A percentile compares a stretch with the other conserved stretches of the same genome.
Evolutionary conservation across 768 basidiomycete genomes (phyloP).

Genomic region (Leccinum truebloodii): DNA sequence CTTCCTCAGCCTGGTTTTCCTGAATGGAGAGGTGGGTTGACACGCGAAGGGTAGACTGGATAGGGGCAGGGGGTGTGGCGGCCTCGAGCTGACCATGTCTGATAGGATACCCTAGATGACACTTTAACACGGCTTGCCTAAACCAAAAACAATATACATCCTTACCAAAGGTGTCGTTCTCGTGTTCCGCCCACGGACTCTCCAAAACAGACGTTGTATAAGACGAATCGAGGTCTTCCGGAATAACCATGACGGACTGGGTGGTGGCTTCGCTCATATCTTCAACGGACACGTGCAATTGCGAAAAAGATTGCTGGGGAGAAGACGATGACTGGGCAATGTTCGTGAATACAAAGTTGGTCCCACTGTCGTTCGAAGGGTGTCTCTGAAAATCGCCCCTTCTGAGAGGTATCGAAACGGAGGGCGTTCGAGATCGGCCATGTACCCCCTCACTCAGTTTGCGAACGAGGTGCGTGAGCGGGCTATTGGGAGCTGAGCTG

Average conservation of each 20-base stretch:
- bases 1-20: slow-evolving; percentile 6
- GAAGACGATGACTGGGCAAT: slow-evolving; percentile 19
- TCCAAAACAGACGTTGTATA: slow-evolving; percentile 24
- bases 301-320: slow-evolving; percentile 10
- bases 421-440: no score
- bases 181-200: slow-evolving; percentile 9
- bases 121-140: slow-evolving; percentile 1
- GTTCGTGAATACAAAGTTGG: slow-evolving; percentile 22
- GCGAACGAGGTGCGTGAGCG: slow-evolving; percentile 38
- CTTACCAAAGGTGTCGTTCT: slow-evolving; percentile 36
- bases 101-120: slow-evolving; percentile 24
- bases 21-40: slow-evolving; percentile 29
- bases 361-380: slow-evolving; percentile 13
- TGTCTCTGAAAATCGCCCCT: no score
- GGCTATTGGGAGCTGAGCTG: slow-evolving; percentile 35
- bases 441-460: no score
- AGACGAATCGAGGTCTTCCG: slow-evolving; percentile 31
- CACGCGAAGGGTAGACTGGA: slow-evolving; percentile 12
- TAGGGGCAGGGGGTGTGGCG: slow-evolving; percentile 11
- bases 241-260: slow-evolving; percentile 9
- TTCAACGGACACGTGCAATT: slow-evolving; percentile 9
- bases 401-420: no score
- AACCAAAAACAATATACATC: background rate
- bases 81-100: slow-evolving; percentile 22
- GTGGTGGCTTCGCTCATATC: slow-evolving; percentile 3